Percentiles rank a stretch among this genome's conserved stretches.
phyloP scores from a whole-genome alignment of 352 stramenopile species.

The Phytophthora pinifolia region DNA sequence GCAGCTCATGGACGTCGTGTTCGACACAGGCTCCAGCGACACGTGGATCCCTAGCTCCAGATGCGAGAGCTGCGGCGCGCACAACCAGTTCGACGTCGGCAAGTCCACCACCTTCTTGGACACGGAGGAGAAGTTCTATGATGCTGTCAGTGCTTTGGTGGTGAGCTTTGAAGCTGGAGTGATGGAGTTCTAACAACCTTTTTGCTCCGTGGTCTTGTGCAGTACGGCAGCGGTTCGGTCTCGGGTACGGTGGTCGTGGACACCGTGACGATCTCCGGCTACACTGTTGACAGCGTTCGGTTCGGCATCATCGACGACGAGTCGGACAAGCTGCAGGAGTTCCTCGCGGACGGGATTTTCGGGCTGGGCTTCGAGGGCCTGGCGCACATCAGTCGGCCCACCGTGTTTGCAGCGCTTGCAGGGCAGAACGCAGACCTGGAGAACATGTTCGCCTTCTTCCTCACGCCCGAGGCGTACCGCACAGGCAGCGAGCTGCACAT shows the following conservation, averaged over 20 bases:
- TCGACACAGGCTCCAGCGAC: slow-evolving; percentile 83
- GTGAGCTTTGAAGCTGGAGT: slow-evolving; percentile 4
- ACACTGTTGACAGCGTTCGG: slow-evolving; percentile 67
- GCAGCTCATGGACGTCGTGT: slow-evolving; percentile 70
- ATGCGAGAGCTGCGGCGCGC: slow-evolving; percentile 52
- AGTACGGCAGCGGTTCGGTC: slow-evolving; percentile 84
- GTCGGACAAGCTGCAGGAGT: slow-evolving; percentile 71
- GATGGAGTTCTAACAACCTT: slow-evolving; percentile 12
- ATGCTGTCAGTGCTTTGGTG: slow-evolving; percentile 37
- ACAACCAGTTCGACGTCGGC: slow-evolving; percentile 53
- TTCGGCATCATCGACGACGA: slow-evolving; percentile 78
- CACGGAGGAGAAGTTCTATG: slow-evolving; percentile 76
- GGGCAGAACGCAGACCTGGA: slow-evolving; percentile 64
- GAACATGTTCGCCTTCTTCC: slow-evolving; percentile 90
- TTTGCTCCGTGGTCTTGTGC: slow-evolving; percentile 4
- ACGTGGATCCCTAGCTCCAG: slow-evolving; percentile 69
- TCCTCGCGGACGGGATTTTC: slow-evolving; percentile 89
- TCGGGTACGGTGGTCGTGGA: slow-evolving; percentile 77
- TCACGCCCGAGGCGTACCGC: slow-evolving; percentile 75
- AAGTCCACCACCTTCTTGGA: slow-evolving; percentile 70
- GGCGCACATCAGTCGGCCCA: slow-evolving; percentile 84
- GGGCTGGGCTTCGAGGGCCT: slow-evolving; percentile 86
- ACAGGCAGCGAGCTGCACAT: slow-evolving; percentile 79
- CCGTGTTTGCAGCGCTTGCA: slow-evolving; percentile 72
- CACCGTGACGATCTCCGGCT: slow-evolving; percentile 65